These are phyloP conservation scores for Spiromastix sp. DNA, from an alignment of 2,329 filamentous ascomycete genomes.

Conservation along the genomic window DNA sequence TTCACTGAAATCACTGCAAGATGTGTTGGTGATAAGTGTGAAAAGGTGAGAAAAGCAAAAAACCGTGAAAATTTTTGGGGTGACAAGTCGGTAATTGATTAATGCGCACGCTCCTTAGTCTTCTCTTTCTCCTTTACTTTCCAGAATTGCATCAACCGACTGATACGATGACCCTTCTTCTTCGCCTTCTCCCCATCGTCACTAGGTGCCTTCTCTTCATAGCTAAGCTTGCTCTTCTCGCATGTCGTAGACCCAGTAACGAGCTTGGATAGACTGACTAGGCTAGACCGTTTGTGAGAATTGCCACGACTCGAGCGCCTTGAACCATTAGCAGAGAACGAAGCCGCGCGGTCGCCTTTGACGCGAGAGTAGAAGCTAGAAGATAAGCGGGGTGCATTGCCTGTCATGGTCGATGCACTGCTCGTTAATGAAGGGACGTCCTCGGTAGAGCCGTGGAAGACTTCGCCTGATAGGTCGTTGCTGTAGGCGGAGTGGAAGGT, in stretches of 20 bases:
- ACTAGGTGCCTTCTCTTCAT: constrained; percentile 33
- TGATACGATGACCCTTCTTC: constrained; percentile 31
- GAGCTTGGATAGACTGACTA: constrained; percentile 39
- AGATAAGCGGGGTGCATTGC: constrained; percentile 33
- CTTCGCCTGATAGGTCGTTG: constrained; percentile 27
- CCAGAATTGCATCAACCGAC: constrained; percentile 41
- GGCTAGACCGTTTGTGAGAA: constrained; percentile 35
- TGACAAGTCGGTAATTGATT: constrained; percentile 1
- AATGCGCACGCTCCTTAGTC: constrained; percentile 7
- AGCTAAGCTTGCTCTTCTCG: constrained; percentile 36
- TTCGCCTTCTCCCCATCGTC: constrained; percentile 30
- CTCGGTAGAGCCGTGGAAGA: constrained; percentile 34
- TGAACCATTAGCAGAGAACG: constrained; percentile 31
- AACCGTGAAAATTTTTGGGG: background rate
- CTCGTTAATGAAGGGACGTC: constrained; percentile 42
- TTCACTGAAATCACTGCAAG: background rate
- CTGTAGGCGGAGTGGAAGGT: constrained; percentile 21
- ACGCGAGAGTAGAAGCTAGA: constrained; percentile 31
- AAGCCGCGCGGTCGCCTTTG: constrained; percentile 35
- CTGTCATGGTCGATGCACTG: constrained; percentile 38
- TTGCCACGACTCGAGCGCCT: constrained; percentile 30
- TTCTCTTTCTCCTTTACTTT: constrained; percentile 38
- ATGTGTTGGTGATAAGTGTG: no score
- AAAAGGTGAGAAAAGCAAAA: constrained; percentile 1
- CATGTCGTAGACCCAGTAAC: constrained; percentile 33